These are phyloP conservation scores for Globisporangium parvum DNA, from an alignment of 352 stramenopile species.

Conservation along the genomic window DNA sequence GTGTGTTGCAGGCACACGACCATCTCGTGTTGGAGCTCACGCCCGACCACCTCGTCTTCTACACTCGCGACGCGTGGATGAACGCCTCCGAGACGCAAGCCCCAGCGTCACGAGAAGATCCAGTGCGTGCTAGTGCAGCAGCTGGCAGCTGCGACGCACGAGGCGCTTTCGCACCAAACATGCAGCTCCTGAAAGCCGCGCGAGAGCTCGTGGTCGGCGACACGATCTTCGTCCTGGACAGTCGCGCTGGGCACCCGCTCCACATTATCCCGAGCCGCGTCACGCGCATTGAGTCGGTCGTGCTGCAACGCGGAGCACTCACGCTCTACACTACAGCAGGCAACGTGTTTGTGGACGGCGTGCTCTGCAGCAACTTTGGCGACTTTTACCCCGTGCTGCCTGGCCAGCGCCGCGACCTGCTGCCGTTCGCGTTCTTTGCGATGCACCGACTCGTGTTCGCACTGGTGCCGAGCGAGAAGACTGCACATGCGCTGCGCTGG, in stretches of 20 bases:
- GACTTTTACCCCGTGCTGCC: constrained; percentile 49
- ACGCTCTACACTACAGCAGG: constrained; percentile 66
- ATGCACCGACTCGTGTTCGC: constrained; percentile 43
- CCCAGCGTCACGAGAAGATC: neutral
- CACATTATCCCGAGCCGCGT: constrained; percentile 18
- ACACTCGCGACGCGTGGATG: neutral
- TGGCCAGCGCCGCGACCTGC: constrained; percentile 22
- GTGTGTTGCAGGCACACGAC: neutral
- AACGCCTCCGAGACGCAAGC: neutral
- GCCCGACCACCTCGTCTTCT: constrained; percentile 43
- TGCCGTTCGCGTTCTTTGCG: constrained; percentile 45
- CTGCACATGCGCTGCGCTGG: constrained; percentile 27
- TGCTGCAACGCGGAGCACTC: constrained; percentile 22
- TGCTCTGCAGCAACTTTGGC: constrained; percentile 75
- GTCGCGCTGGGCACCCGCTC: constrained; percentile 4
- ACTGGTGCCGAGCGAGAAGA: constrained; percentile 37
- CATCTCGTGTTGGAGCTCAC: constrained; percentile 30
- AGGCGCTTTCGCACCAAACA: neutral
- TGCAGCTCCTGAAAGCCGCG: constrained; percentile 34
- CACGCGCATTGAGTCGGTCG: constrained; percentile 17
- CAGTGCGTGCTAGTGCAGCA: neutral
- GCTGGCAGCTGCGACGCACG: constrained; percentile 10
- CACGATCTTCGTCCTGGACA: constrained; percentile 28
- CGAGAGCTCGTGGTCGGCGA: constrained; percentile 40
- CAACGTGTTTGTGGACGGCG: constrained; percentile 59